phyloP scores from a whole-genome alignment of 306 rosid species.

The Ammopiptanthus mongolicus region DNA sequence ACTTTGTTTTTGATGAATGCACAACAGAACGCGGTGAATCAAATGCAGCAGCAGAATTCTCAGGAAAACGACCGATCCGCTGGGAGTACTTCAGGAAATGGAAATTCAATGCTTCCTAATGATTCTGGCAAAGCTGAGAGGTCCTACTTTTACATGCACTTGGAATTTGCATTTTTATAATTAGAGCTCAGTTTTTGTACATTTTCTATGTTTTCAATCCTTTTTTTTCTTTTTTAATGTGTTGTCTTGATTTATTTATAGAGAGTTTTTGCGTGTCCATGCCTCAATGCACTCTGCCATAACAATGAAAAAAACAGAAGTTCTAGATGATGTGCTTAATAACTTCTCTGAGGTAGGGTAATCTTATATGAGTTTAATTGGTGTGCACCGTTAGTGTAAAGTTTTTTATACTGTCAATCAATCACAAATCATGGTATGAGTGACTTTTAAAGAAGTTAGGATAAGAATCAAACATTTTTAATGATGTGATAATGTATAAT shows the following conservation, averaged over 20 bases:
- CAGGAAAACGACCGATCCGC: constrained; percentile 27
- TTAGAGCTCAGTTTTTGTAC: neutral
- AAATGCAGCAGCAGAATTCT: constrained; percentile 37
- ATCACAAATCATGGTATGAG: too few species aligned
- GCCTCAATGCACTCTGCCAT: constrained; percentile 77
- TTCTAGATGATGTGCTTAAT: constrained; percentile 59
- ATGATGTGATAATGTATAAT: too few species aligned
- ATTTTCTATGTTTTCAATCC: neutral
- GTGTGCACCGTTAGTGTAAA: too few species aligned
- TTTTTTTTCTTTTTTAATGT: neutral
- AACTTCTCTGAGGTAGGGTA: constrained; percentile 64
- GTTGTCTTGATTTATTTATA: constrained; percentile 11
- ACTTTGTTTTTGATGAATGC: neutral
- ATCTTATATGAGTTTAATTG: too few species aligned
- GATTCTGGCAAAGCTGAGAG: constrained; percentile 42
- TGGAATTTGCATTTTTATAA: neutral
- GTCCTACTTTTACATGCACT: constrained; percentile 25
- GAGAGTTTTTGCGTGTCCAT: constrained; percentile 61
- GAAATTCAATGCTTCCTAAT: constrained; percentile 22
- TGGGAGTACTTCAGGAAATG: constrained; percentile 18
- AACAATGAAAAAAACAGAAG: constrained; percentile 68
- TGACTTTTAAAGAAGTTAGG: too few species aligned
- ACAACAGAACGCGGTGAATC: constrained; percentile 42
- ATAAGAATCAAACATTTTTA: too few species aligned
- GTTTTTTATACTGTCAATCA: too few species aligned